Conservation (phyloP, 306 rosid species). For the Elaeagnus macrophylla region DNA sequence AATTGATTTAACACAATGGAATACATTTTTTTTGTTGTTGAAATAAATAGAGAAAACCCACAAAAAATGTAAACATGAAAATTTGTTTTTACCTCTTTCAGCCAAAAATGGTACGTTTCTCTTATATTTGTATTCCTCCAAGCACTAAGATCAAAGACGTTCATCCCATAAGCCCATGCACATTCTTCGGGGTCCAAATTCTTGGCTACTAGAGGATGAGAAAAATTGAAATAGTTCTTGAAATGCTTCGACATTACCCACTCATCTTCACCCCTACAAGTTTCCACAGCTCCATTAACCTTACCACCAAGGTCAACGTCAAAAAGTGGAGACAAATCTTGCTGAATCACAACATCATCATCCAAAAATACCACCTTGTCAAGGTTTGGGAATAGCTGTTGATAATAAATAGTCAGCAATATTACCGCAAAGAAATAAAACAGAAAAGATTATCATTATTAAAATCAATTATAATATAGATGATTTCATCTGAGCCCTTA, state of each 20-base stretch:
- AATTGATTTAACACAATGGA: not conserved
- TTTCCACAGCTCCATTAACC: slow-evolving; percentile 96
- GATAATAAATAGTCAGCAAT: slow-evolving; percentile 25
- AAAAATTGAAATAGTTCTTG: slow-evolving; percentile 89
- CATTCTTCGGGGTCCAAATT: slow-evolving; percentile 88
- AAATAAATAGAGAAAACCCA: not conserved
- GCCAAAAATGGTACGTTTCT: slow-evolving; percentile 87
- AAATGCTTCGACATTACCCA: slow-evolving; percentile 97
- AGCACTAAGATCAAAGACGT: slow-evolving; percentile 69
- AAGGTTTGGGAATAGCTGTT: slow-evolving; percentile 89
- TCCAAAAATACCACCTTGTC: slow-evolving; percentile 90
- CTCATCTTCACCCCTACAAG: slow-evolving; percentile 88
- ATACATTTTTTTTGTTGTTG: no score
- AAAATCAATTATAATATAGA: no score
- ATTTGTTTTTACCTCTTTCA: slow-evolving; percentile 59
- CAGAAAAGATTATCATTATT: no score
- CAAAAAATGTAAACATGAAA: not conserved
- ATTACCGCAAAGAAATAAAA: no score
- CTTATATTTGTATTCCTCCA: slow-evolving; percentile 79
- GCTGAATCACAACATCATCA: slow-evolving; percentile 91
- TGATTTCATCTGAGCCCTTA: no score
- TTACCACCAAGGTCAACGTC: slow-evolving; percentile 80
- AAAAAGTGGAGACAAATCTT: slow-evolving; percentile 84
- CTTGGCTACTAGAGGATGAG: slow-evolving; percentile 65
- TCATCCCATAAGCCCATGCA: slow-evolving; percentile 99